Evolutionary conservation across 768 basidiomycete genomes (phyloP).

Genomic region (Artomyces pyxidatus): DNA sequence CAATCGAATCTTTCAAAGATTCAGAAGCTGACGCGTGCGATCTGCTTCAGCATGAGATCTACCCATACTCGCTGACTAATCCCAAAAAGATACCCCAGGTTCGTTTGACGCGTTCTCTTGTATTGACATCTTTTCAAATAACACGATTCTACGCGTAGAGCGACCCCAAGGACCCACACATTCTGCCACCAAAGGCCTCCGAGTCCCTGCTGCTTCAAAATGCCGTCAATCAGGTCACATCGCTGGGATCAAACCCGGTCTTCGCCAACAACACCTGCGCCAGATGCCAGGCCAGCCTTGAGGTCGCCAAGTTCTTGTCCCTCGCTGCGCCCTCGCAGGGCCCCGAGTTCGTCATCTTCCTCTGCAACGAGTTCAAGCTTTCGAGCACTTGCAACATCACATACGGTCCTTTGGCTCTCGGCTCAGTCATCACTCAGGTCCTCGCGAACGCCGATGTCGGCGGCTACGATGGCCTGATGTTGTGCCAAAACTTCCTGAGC

Average conservation of each 20-base stretch:
- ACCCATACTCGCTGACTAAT: slow-evolving; percentile 54
- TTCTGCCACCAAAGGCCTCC: slow-evolving; percentile 50
- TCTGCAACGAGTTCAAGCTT: slow-evolving; percentile 57
- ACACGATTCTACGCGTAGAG: slow-evolving; percentile 24
- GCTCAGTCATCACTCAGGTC: slow-evolving; percentile 63
- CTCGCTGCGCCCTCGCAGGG: slow-evolving; percentile 55
- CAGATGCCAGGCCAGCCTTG: slow-evolving; percentile 51
- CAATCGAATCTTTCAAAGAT: no score
- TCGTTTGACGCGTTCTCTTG: not conserved
- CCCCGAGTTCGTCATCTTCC: slow-evolving; percentile 42
- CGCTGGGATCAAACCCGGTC: slow-evolving; percentile 43
- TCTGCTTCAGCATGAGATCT: slow-evolving; percentile 41
- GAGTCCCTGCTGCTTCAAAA: slow-evolving; percentile 37
- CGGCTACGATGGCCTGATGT: slow-evolving; percentile 63
- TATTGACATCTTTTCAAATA: not conserved
- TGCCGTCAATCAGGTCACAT: slow-evolving; percentile 49
- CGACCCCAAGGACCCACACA: slow-evolving; percentile 56
- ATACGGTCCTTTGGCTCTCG: slow-evolving; percentile 40
- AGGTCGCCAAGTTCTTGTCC: slow-evolving; percentile 58
- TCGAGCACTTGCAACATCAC: slow-evolving; percentile 35
- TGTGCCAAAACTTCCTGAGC: slow-evolving; percentile 53
- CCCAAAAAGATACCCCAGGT: slow-evolving; percentile 51
- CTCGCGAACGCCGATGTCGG: slow-evolving; percentile 62
- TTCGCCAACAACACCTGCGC: slow-evolving; percentile 50
- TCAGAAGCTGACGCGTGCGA: not conserved